Conservation (phyloP, 257 asterid genomes). For the Petunia secreta region DNA sequence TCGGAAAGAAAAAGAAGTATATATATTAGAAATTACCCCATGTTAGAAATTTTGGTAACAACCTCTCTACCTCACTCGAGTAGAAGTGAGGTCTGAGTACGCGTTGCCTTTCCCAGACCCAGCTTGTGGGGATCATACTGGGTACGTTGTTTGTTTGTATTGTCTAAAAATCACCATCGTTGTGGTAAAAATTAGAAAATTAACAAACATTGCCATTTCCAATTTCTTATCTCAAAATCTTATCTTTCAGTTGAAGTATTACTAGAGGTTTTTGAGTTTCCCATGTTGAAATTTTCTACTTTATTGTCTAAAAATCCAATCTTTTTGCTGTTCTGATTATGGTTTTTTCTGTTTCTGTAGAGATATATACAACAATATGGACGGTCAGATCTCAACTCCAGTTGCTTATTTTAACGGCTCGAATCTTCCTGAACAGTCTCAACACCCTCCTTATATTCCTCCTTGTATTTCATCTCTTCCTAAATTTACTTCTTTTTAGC, state of each 20-base stretch:
- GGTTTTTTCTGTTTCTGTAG: constrained; percentile 39
- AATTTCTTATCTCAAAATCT: constrained; percentile 22
- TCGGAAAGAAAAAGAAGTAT: too few relatives aligned
- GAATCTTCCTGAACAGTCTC: constrained; percentile 69
- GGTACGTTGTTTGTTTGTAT: too few relatives aligned
- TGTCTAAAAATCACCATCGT: too few relatives aligned
- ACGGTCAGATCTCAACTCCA: constrained; percentile 78
- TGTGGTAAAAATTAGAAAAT: too few relatives aligned
- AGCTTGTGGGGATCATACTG: too few relatives aligned
- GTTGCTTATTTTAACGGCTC: constrained; percentile 62
- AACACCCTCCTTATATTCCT: constrained; percentile 89
- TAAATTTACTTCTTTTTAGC: neutral
- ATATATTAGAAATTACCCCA: too few relatives aligned
- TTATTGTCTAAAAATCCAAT: constrained; percentile 21
- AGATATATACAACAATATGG: constrained; percentile 72
- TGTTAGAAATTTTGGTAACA: too few relatives aligned
- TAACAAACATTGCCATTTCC: too few relatives aligned
- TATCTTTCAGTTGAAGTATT: constrained; percentile 60
- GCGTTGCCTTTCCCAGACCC: too few relatives aligned
- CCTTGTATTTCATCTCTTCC: constrained; percentile 55
- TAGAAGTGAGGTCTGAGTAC: too few relatives aligned
- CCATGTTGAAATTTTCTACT: neutral
- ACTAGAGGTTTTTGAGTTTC: neutral
- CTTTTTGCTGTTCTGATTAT: neutral
- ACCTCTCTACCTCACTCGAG: too few relatives aligned